These are phyloP conservation scores for Strombidium stylifer DNA, from an alignment of 73 alveolate genomes.

Conservation along the genomic window DNA sequence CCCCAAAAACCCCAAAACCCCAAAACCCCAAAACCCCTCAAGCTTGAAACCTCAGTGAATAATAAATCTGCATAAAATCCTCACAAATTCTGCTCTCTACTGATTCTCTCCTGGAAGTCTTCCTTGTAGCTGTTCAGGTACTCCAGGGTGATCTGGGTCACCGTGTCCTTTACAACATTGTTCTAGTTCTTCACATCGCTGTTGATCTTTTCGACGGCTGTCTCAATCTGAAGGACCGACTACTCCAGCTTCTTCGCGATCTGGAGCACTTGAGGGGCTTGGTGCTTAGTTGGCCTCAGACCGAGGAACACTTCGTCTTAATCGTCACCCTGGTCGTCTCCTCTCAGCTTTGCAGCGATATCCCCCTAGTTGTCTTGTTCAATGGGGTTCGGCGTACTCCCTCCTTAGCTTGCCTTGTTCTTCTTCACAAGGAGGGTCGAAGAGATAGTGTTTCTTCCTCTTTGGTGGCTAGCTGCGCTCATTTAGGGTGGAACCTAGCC, in stretches of 20 bases:
- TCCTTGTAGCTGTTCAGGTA: constrained; percentile 14
- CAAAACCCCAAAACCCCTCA: too few species aligned
- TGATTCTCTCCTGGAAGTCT: too few species aligned
- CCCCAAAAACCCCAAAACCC: too few species aligned
- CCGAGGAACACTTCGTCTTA: constrained; percentile 54
- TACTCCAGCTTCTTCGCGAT: constrained; percentile 35
- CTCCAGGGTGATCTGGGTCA: constrained; percentile 27
- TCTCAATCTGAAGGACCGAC: constrained; percentile 19
- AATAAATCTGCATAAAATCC: too few species aligned
- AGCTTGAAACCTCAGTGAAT: too few species aligned
- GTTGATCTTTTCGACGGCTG: constrained; percentile 35
- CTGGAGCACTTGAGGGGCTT: constrained; percentile 22
- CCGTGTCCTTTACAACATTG: constrained; percentile 15
- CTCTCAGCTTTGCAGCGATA: neutral
- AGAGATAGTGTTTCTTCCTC: neutral
- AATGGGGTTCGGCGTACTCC: neutral
- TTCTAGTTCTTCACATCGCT: constrained; percentile 13
- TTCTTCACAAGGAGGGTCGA: neutral
- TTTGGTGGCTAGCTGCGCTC: neutral
- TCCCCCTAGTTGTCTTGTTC: neutral
- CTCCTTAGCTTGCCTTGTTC: neutral
- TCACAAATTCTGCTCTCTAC: too few species aligned
- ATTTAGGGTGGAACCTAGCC: neutral
- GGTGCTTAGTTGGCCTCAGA: constrained; percentile 15
- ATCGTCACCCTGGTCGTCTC: neutral